These are phyloP conservation scores for Boletus subparvulus DNA, from an alignment of 768 basidiomycete species.

Conservation along the genomic window DNA sequence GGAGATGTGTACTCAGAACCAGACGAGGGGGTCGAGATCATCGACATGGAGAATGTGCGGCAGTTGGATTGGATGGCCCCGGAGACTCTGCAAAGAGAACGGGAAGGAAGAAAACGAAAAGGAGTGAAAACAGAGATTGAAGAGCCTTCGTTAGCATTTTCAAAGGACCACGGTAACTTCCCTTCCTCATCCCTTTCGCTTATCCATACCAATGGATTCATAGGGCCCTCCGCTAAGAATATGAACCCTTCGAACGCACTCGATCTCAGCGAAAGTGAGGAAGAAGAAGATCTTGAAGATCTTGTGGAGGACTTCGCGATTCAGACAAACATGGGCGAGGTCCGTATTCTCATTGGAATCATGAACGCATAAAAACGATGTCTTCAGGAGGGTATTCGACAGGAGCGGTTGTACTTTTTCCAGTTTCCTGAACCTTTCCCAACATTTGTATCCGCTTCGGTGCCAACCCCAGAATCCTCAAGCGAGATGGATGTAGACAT, in stretches of 20 bases:
- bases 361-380: background rate
- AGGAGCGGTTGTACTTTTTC: constrained; percentile 81
- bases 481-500: constrained; percentile 38
- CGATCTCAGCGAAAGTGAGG: constrained; percentile 72
- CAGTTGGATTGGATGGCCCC: constrained; percentile 91
- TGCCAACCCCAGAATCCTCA: constrained; percentile 27
- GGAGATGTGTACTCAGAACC: constrained; percentile 82
- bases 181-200: background rate
- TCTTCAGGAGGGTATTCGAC: constrained; percentile 48
- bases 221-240: constrained; percentile 5
- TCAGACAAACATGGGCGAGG: constrained; percentile 40
- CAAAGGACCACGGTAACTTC: constrained; percentile 36
- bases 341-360: constrained; percentile 20
- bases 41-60: constrained; percentile 77
- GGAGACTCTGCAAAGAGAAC: constrained; percentile 61
- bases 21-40: constrained; percentile 83
- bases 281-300: constrained; percentile 78
- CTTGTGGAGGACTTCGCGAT: constrained; percentile 68
- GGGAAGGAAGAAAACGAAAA: constrained; percentile 37
- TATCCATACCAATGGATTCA: background rate
- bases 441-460: constrained; percentile 49
- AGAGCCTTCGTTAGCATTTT: constrained; percentile 29
- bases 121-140: constrained; percentile 46
- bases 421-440: constrained; percentile 90
- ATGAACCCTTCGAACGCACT: constrained; percentile 59